Evolutionary conservation across 1,284 basidiomycete genomes (phyloP), one percentile per base, ranked within the genome.

Genomic region (Lentinula novae-zelandiae): DNA sequence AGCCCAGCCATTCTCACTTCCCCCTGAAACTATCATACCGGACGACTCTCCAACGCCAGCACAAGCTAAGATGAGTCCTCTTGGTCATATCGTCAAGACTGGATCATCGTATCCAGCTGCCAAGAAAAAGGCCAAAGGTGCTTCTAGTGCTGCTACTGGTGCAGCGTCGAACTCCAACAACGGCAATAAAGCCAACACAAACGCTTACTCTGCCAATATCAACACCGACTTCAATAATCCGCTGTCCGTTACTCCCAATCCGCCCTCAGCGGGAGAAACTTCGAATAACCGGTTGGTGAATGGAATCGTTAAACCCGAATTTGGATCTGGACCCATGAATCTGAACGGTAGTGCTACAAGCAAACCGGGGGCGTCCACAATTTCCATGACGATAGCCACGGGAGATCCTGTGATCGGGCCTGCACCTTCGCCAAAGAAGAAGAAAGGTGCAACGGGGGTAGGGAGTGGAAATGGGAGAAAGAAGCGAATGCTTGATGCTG

Each of bases 41-140:
- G 90, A 93, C 75, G 90, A 93, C 66, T 49, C 71, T 0, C 85
- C 87, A 0, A 73, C 75, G 40, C 67, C 80, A 3, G 70, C 76
- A 1, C 87, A 89, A 63, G 75, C 80, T 51, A 92, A 89, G 76
- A 82, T 92, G 67, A 89, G 89, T 0, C 89, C 90, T 0, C 73
- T 91, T 7, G 90, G 90, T 10, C 89, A 92, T 69, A 82, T 92
- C 62, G 67, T 83, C 66, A 78, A 79, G 59, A 67, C 68, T 13
- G 74, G 70, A 5, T 63, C 69, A 0, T 58, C 68, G 5, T 62
- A 65, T 20, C 68, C 67, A 12, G 53, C 69, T 6, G 62, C 71
- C 69, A 81, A 80, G 71, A 80, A 80, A 71, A 74, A 74, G 57
- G 66, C 63, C 20, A 71, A 72, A 51, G 61, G 57, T 13, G 59